phyloP scores from a whole-genome alignment of 768 basidiomycete genomes.

The Leccinum ochraceum region DNA sequence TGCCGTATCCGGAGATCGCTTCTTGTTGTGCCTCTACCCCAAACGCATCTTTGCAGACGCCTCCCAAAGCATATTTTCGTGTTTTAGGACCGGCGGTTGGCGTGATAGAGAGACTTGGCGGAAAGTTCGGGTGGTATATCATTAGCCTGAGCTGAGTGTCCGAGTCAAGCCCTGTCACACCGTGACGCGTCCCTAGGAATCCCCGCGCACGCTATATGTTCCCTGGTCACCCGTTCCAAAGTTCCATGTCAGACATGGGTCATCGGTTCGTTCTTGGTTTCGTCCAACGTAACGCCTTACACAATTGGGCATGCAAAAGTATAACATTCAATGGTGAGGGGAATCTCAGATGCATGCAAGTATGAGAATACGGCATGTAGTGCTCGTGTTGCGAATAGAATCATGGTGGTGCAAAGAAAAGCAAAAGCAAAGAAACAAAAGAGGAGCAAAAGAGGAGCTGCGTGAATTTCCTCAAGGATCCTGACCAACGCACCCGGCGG shows the following conservation, averaged over 20 bases:
- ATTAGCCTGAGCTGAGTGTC: background rate
- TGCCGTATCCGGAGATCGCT: slow-evolving; percentile 73
- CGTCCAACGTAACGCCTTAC: too few relatives aligned
- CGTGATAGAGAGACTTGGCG: slow-evolving; percentile 41
- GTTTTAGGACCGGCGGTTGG: slow-evolving; percentile 23
- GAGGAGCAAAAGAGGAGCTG: too few relatives aligned
- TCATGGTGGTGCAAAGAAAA: background rate
- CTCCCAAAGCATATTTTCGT: background rate
- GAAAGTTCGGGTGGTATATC: slow-evolving; percentile 43
- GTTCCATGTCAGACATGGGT: too few relatives aligned
- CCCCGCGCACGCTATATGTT: too few relatives aligned
- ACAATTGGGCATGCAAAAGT: background rate
- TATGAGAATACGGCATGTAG: background rate
- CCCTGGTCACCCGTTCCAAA: too few relatives aligned
- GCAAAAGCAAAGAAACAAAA: background rate
- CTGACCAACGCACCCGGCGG: background rate
- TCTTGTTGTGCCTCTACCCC: slow-evolving; percentile 45
- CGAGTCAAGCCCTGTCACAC: background rate
- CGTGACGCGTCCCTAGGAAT: too few relatives aligned
- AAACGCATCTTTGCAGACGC: slow-evolving; percentile 20
- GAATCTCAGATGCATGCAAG: background rate
- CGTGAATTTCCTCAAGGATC: background rate
- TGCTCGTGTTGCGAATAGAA: slow-evolving; percentile 18
- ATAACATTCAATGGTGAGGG: background rate
- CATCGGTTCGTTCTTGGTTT: too few relatives aligned